phyloP scores from a whole-genome alignment of 108 stramenopile species.

The Fragilariopsis cylindrus region DNA sequence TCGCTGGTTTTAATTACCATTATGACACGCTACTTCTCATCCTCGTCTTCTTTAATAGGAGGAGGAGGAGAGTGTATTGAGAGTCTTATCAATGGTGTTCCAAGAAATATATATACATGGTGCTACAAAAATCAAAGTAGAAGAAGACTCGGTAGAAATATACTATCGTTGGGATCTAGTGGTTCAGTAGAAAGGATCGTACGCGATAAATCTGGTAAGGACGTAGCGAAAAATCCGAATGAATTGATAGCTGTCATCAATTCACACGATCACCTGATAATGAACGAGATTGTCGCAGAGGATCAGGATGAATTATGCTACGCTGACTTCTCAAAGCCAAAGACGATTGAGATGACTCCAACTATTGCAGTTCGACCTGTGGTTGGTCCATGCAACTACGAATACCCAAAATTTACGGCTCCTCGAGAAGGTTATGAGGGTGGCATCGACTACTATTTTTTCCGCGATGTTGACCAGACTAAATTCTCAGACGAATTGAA shows the following conservation, averaged over 20 bases:
- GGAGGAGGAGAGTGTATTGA: neutral
- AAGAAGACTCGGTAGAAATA: neutral
- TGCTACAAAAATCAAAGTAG: neutral
- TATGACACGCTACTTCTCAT: too few relatives aligned
- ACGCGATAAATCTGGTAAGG: neutral
- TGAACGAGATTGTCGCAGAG: neutral
- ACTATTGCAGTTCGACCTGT: neutral
- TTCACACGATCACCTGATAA: neutral
- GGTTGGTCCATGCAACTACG: slow-evolving; percentile 10
- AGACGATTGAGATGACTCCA: neutral
- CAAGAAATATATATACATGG: slow-evolving; percentile 2
- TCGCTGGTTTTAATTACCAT: too few relatives aligned
- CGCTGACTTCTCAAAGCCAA: neutral
- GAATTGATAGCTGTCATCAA: neutral
- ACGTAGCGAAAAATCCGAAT: neutral
- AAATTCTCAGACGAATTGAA: slow-evolving; percentile 1
- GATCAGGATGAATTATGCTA: slow-evolving; percentile 6
- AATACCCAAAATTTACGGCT: neutral
- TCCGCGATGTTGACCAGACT: neutral
- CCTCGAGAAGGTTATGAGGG: neutral
- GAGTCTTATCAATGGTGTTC: slow-evolving; percentile 8
- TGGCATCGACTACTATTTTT: neutral
- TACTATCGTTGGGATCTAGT: neutral
- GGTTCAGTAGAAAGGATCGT: neutral
- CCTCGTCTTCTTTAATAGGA: too few relatives aligned